A percentile compares a stretch with the other conserved stretches of the same genome.
These are phyloP conservation scores for Cutaneotrichosporon dermatis DNA, from an alignment of 1,284 basidiomycete genomes.

Conservation along the genomic window DNA sequence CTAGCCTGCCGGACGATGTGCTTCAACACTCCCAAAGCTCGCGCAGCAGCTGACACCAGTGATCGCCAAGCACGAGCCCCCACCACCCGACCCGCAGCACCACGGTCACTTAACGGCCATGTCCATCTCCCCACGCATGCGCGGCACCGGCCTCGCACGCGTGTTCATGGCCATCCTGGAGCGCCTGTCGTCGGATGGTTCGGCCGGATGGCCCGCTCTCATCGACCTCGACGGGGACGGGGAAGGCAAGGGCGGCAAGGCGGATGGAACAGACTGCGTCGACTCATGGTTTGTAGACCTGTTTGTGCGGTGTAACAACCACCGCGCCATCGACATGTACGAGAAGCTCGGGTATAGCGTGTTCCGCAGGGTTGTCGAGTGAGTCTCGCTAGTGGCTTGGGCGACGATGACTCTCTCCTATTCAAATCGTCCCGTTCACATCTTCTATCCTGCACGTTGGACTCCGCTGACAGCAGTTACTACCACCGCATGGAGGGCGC, in stretches of 20 bases:
- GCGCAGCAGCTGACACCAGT: conserved; percentile 23
- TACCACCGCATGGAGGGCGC: conserved; percentile 48
- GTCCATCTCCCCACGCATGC: conserved; percentile 42
- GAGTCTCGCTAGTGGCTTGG: conserved; percentile 19
- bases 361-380: conserved; percentile 49
- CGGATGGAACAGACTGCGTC: conserved; percentile 28
- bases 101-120: conserved; percentile 49
- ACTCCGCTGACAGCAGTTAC: conserved; percentile 32
- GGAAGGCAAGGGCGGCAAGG: background rate
- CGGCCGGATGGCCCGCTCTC: conserved; percentile 14
- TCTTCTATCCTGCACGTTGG: too few species aligned
- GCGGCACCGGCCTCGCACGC: conserved; percentile 44
- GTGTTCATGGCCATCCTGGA: conserved; percentile 47
- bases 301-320: conserved; percentile 49
- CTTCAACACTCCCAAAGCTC: too few species aligned
- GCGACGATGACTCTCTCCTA: too few species aligned
- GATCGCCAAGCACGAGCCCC: conserved; percentile 49
- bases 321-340: conserved; percentile 48
- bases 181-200: conserved; percentile 26
- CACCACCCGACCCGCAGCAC: conserved; percentile 43
- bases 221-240: background rate
- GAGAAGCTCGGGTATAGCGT: conserved; percentile 49
- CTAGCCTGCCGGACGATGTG: too few species aligned
- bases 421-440: background rate
- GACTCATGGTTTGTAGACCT: conserved; percentile 49